A percentile compares a stretch with the other conserved stretches of the same genome.
phyloP scores from a whole-genome alignment of 202 grass and related monocot genomes.

The Musa balbisiana region DNA sequence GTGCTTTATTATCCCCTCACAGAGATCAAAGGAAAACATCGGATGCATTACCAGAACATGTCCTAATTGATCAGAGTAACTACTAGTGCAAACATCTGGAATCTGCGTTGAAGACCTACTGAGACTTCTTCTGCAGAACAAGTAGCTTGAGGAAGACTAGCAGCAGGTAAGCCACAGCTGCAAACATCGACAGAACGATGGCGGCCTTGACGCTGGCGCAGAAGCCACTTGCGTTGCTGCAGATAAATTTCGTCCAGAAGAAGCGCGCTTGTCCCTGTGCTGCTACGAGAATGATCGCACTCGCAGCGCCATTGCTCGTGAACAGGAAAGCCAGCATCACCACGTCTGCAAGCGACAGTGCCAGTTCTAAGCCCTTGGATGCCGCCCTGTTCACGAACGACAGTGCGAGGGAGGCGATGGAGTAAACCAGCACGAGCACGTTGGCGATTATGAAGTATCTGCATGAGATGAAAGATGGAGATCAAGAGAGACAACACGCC shows the following conservation, averaged over 20 bases:
- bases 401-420: not conserved
- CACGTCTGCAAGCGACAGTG: not conserved
- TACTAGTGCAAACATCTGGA: too few relatives aligned
- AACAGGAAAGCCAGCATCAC: not conserved
- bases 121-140: not conserved
- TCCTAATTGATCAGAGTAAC: too few relatives aligned
- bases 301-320: conserved; percentile 5
- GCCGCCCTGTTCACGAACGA: not conserved
- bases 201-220: not conserved
- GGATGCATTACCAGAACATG: too few relatives aligned
- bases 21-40: too few relatives aligned
- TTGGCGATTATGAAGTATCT: conserved; percentile 9
- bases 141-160: not conserved
- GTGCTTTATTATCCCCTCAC: too few relatives aligned
- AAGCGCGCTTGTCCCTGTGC: not conserved
- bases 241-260: not conserved
- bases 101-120: too few relatives aligned
- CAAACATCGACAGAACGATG: not conserved
- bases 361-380: not conserved
- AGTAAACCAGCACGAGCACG: not conserved
- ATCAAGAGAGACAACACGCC: not conserved
- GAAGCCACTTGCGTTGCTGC: not conserved
- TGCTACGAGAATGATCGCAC: not conserved
- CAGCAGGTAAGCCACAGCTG: not conserved
- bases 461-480: not conserved